Evolutionary conservation across 208 protist genomes (phyloP).

Genomic region (Trypanosoma lewisi): DNA sequence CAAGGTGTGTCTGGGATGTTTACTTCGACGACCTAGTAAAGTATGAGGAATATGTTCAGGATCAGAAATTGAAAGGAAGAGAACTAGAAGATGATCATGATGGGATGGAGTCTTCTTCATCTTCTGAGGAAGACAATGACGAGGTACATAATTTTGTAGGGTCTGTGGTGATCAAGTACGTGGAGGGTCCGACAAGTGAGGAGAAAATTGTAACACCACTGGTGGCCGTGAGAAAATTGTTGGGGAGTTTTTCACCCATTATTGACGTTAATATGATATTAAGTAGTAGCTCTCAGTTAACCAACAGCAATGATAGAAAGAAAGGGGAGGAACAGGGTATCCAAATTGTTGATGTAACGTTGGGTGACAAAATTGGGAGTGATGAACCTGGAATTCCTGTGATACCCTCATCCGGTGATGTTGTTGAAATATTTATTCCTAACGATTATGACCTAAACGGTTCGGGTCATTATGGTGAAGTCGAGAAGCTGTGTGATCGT

Average conservation of each 20-base stretch:
- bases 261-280: slow-evolving; percentile 7
- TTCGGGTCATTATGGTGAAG: slow-evolving; percentile 18
- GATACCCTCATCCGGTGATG: slow-evolving; percentile 47
- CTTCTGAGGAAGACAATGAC: slow-evolving; percentile 18
- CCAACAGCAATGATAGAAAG: background rate
- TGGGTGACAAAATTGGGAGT: background rate
- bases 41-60: slow-evolving; percentile 36
- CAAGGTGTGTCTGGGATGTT: slow-evolving; percentile 87
- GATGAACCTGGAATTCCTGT: background rate
- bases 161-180: slow-evolving; percentile 72
- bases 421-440: slow-evolving; percentile 74
- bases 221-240: slow-evolving; percentile 16
- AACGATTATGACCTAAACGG: slow-evolving; percentile 45
- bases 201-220: slow-evolving; percentile 7
- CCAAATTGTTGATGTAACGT: slow-evolving; percentile 21
- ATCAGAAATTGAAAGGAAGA: background rate
- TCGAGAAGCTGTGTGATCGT: slow-evolving; percentile 54
- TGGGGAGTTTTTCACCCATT: slow-evolving; percentile 24
- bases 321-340: slow-evolving; percentile 13
- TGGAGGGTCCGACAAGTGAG: slow-evolving; percentile 22
- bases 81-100: slow-evolving; percentile 21
- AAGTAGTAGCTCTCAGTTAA: slow-evolving; percentile 10
- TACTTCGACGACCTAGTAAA: slow-evolving; percentile 80
- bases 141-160: slow-evolving; percentile 55
- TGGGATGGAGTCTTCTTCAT: slow-evolving; percentile 9